Percentiles rank a stretch among this genome's conserved stretches.
Evolutionary conservation across 208 protist genomes (phyloP).

Genomic region (Leishmania lainsoni): DNA sequence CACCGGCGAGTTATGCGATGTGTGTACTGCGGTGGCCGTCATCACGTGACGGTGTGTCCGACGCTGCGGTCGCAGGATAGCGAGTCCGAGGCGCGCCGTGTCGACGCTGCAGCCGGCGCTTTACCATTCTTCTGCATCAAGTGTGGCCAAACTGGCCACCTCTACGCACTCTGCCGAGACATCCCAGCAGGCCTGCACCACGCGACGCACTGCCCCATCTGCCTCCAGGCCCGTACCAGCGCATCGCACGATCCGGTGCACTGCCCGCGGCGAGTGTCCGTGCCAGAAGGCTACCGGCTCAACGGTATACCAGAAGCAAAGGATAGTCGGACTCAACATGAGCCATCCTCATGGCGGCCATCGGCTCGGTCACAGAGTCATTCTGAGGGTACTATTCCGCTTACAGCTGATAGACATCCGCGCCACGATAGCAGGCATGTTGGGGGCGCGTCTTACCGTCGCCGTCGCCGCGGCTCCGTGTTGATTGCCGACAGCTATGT

Average conservation of each 20-base stretch:
- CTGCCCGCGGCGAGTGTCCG: conserved; percentile 55
- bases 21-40: conserved; percentile 78
- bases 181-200: conserved; percentile 43
- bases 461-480: conserved; percentile 36
- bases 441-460: not conserved
- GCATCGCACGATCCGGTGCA: conserved; percentile 42
- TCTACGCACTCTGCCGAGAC: conserved; percentile 47
- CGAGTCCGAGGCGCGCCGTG: conserved; percentile 1
- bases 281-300: conserved; percentile 40
- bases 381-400: not conserved
- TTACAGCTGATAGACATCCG: not conserved
- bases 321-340: not conserved
- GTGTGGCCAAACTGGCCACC: conserved; percentile 59
- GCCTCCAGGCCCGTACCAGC: conserved; percentile 27
- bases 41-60: conserved; percentile 80
- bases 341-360: not conserved
- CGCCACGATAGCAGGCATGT: not conserved
- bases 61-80: conserved; percentile 28
- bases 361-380: not conserved
- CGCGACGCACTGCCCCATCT: conserved; percentile 66
- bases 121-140: conserved; percentile 66
- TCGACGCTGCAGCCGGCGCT: not conserved
- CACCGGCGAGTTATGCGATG: conserved; percentile 69
- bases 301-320: conserved; percentile 33
- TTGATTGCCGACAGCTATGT: conserved; percentile 57